phyloP scores from a whole-genome alignment of 2,329 filamentous ascomycete genomes.

The Colletotrichum karsti region DNA sequence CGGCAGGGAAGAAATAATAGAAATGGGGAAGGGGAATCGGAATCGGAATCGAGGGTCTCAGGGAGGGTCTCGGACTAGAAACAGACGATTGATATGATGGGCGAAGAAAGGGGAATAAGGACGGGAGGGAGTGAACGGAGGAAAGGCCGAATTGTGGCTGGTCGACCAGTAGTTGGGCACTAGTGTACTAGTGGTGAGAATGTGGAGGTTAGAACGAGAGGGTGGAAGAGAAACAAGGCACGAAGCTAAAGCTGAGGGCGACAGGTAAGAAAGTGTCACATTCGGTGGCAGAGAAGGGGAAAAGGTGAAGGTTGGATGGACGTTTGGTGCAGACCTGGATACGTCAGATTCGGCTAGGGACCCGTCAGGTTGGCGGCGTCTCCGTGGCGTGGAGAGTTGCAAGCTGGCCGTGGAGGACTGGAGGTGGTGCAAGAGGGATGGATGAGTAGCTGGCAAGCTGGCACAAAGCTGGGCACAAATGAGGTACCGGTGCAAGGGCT shows the following conservation, averaged over 20 bases:
- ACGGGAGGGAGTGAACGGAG: constrained; percentile 23
- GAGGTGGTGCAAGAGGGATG: not conserved
- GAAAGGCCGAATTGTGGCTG: constrained; percentile 24
- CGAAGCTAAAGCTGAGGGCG: constrained; percentile 9
- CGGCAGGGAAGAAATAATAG: not conserved
- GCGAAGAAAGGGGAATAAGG: constrained; percentile 2
- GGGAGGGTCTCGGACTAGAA: constrained; percentile 25
- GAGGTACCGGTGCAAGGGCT: not conserved
- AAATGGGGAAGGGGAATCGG: not conserved
- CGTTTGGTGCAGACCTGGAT: constrained; percentile 11
- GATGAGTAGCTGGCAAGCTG: not conserved
- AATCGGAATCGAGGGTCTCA: constrained; percentile 16
- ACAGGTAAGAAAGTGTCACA: constrained; percentile 21
- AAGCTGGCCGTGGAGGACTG: too few relatives aligned
- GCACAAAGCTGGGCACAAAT: not conserved
- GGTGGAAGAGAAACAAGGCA: constrained; percentile 26
- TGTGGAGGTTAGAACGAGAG: constrained; percentile 29
- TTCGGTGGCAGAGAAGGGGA: constrained; percentile 14
- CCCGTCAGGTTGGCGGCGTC: constrained; percentile 10
- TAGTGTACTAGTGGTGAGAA: constrained; percentile 27
- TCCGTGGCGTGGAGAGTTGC: constrained; percentile 11
- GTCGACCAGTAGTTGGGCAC: constrained; percentile 20
- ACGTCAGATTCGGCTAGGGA: constrained; percentile 9
- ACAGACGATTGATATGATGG: constrained; percentile 10
- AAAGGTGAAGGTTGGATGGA: constrained; percentile 21